Base-by-base conservation (phyloP, 768 basidiomycete genomes). In the Psilocybe azurescens region DNA sequence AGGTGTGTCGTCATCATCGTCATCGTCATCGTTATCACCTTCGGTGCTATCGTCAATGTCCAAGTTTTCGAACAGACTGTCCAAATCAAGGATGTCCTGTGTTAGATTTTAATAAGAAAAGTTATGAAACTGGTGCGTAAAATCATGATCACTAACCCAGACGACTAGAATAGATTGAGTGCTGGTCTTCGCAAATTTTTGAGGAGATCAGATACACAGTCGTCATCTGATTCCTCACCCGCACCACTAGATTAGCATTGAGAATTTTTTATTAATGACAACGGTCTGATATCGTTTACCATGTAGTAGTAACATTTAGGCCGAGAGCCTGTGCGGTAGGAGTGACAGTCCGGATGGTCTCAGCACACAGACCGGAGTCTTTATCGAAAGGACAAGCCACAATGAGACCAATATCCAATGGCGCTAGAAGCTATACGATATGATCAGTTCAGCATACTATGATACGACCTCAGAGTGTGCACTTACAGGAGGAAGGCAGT, bases 401-500 rank as follows among this genome's bases (percentile, higher is more conserved):
- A 28, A 73, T 58, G 11, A 70, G 56, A 2, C 72, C 72, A 38
- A 73, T 63, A 14, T 68, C 61, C 28, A 67, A 58, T 13, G 65
- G 57, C 11, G 55, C 30, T 16, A 69, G 64, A 11, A 70, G 36
- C 68, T 67, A 39, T 29, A 28, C 16, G 28, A 14, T 39, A 41
- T 41, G 28, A 33, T 29, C 38, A 7, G 11, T n/a, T 33, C 38
- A 33, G 48, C 10, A 8, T 24, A 51, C 32, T 5, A 38, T 16
- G 33, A 36, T 41, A 41, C 33, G 33, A 47, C 14, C 24, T 24
- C n/a, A 16, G 16, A 54, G 13, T 48, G 59, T 18, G 13, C 18
- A 53, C 60, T 41, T 28, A 72, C 70, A n/a, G 58, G 28, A 39
- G 70, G 71, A 9, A 72, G 64, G 53, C 72, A 73, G 14, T 65